These are phyloP conservation scores for Macrolepiota dolichaula DNA, from an alignment of 768 basidiomycete species.

Conservation along the genomic window DNA sequence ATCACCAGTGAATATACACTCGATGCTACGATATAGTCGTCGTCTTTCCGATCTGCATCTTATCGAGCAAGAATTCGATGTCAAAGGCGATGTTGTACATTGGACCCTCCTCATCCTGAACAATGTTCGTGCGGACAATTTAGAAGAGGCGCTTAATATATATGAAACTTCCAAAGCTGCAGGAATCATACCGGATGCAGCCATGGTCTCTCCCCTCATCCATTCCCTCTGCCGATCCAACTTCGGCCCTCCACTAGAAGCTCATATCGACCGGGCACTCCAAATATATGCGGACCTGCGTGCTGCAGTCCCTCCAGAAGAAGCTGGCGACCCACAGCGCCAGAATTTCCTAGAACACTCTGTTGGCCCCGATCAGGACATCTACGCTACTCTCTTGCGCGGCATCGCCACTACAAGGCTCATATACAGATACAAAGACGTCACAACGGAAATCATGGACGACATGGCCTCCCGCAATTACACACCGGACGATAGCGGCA, in stretches of 20 bases:
- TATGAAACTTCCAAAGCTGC: constrained; percentile 43
- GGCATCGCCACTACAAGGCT: constrained; percentile 42
- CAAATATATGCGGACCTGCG: constrained; percentile 48
- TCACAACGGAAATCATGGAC: constrained; percentile 49
- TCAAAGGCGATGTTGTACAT: constrained; percentile 38
- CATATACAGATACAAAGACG: constrained; percentile 42
- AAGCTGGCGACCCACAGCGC: constrained; percentile 15
- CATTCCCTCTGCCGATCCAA: constrained; percentile 40
- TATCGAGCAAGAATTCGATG: constrained; percentile 36
- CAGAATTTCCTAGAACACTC: constrained; percentile 24
- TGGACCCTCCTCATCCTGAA: constrained; percentile 60
- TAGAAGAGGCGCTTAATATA: constrained; percentile 40
- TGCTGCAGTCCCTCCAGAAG: constrained; percentile 22
- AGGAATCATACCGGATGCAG: constrained; percentile 45
- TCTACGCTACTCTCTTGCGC: constrained; percentile 54
- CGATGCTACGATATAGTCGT: constrained; percentile 39
- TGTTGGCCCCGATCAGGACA: constrained; percentile 42
- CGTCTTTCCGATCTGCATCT: constrained; percentile 37
- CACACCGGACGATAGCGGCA: constrained; percentile 38
- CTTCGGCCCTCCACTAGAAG: constrained; percentile 26
- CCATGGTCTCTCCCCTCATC: constrained; percentile 54
- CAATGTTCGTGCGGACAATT: constrained; percentile 33
- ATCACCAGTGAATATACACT: not conserved
- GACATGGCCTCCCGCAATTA: constrained; percentile 63
- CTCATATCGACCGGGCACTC: constrained; percentile 51